A percentile compares a stretch with the other conserved stretches of the same genome.
phyloP scores from a whole-genome alignment of 306 rosid genomes.

The Prunus kanzakura region DNA sequence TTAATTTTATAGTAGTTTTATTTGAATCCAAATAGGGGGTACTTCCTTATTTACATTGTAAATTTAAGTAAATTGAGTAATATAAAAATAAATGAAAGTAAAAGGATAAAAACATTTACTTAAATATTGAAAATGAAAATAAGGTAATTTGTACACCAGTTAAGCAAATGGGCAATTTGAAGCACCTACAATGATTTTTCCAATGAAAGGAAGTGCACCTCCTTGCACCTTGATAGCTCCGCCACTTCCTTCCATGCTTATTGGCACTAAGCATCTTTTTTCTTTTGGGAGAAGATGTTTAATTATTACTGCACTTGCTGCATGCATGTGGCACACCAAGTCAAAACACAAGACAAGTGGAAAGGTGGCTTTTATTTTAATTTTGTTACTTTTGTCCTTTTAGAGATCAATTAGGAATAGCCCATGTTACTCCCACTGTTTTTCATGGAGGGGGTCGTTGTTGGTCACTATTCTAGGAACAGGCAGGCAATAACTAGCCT shows the following conservation, averaged over 20 bases:
- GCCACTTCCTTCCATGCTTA: background rate
- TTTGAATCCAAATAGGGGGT: too few relatives aligned
- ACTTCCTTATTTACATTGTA: too few relatives aligned
- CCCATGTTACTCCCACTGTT: background rate
- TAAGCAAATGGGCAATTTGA: too few relatives aligned
- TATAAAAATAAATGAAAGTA: too few relatives aligned
- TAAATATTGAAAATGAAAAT: too few relatives aligned
- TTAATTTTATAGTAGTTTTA: too few relatives aligned
- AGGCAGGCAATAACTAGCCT: background rate
- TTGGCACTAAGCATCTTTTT: slow-evolving; percentile 18
- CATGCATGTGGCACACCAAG: slow-evolving; percentile 38
- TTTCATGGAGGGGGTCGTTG: background rate
- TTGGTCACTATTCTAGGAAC: background rate
- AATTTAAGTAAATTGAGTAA: too few relatives aligned
- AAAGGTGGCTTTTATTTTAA: background rate
- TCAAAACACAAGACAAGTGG: slow-evolving; percentile 1
- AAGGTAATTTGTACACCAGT: too few relatives aligned
- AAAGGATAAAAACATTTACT: too few relatives aligned
- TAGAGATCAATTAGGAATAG: background rate
- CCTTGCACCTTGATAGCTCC: too few relatives aligned
- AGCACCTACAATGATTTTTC: too few relatives aligned
- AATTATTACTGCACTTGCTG: slow-evolving; percentile 31
- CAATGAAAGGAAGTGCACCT: too few relatives aligned
- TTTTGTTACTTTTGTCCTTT: background rate
- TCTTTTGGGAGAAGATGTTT: slow-evolving; percentile 19